Evolutionary conservation across 2,329 filamentous ascomycete genomes (phyloP).

Genomic region (Scytalidium sp.): DNA sequence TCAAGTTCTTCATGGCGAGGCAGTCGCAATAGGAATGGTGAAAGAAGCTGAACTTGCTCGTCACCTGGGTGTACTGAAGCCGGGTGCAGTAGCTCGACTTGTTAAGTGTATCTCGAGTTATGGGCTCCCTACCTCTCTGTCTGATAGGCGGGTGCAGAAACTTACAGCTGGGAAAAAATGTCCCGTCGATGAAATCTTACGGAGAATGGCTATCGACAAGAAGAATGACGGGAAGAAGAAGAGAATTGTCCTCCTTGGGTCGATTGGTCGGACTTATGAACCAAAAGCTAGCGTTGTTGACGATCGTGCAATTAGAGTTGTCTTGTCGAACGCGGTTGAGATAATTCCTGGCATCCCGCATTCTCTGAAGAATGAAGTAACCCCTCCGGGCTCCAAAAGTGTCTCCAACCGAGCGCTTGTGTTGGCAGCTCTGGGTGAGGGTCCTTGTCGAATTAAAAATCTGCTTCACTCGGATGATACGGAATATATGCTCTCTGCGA

Average conservation of each 20-base stretch:
- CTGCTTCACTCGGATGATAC: constrained; percentile 95
- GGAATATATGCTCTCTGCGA: constrained; percentile 94
- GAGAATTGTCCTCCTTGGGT: constrained; percentile 89
- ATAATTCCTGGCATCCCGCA: constrained; percentile 70
- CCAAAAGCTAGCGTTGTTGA: constrained; percentile 85
- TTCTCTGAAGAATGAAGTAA: constrained; percentile 68
- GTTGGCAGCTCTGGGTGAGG: constrained; percentile 85
- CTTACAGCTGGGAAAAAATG: constrained; percentile 85
- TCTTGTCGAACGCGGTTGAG: constrained; percentile 75
- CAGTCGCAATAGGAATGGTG: constrained; percentile 96
- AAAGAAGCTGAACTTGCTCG: constrained; percentile 94
- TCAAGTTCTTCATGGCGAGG: constrained; percentile 92
- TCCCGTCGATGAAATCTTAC: constrained; percentile 77
- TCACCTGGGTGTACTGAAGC: constrained; percentile 79
- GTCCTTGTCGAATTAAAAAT: constrained; percentile 85
- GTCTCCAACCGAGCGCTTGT: constrained; percentile 94
- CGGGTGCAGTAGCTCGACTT: constrained; percentile 83
- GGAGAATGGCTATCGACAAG: constrained; percentile 98
- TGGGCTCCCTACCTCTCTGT: constrained; percentile 78
- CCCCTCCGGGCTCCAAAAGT: constrained; percentile 93
- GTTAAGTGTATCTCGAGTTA: constrained; percentile 95
- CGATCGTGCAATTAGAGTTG: constrained; percentile 77
- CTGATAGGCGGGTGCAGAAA: constrained; percentile 78
- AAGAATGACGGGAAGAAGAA: constrained; percentile 96
- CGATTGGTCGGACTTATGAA: constrained; percentile 86